Evolutionary conservation across 192 early-diverging fungal species (phyloP).

Genomic region (Coemansia erecta): DNA sequence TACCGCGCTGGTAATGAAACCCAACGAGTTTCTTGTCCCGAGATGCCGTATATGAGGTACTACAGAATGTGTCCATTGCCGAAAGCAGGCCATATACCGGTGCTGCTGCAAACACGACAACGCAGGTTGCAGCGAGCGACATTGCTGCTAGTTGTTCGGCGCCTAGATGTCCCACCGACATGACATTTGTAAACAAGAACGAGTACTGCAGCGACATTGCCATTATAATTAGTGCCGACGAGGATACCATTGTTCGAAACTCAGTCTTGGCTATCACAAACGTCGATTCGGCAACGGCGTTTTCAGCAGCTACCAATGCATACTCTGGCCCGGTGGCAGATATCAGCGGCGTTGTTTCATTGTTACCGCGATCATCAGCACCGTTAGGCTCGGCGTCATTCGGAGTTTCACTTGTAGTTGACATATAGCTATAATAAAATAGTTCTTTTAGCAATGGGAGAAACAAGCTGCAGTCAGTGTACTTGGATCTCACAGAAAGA

Average conservation of each 20-base stretch:
- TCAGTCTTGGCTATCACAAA: background rate
- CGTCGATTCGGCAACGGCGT: background rate
- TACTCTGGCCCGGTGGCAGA: background rate
- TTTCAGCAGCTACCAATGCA: background rate
- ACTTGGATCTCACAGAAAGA: too few relatives aligned
- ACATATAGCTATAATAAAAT: too few relatives aligned
- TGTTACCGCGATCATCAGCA: background rate
- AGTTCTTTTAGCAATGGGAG: too few relatives aligned
- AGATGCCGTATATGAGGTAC: conserved; percentile 54
- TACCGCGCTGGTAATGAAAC: conserved; percentile 38
- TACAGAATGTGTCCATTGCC: conserved; percentile 18
- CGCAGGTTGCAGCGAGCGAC: conserved; percentile 62
- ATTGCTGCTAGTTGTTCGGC: conserved; percentile 56
- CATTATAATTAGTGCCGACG: conserved; percentile 39
- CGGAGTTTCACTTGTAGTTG: background rate
- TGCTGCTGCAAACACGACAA: conserved; percentile 3
- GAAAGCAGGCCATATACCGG: conserved; percentile 63
- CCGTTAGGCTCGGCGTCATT: background rate
- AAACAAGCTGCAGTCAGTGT: too few relatives aligned
- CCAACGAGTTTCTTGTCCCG: conserved; percentile 46
- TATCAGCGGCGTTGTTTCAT: background rate
- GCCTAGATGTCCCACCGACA: conserved; percentile 57
- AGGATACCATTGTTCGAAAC: background rate
- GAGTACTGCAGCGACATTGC: conserved; percentile 59
- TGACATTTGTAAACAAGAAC: conserved; percentile 56